Evolutionary conservation across 441 rosid genomes (phyloP).

Genomic region (Viola pubescens): DNA sequence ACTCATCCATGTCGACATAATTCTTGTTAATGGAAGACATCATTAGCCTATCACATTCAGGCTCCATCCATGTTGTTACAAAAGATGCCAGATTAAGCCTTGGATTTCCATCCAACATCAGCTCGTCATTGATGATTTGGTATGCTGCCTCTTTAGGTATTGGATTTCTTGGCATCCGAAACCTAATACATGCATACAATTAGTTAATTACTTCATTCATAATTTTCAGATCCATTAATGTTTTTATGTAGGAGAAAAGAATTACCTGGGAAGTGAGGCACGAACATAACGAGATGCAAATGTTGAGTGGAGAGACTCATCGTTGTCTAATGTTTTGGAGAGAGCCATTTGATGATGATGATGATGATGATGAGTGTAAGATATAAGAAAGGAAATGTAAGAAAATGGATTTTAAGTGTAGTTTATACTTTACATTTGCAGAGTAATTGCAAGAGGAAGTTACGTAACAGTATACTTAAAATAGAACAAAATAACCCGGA

Average conservation of each 20-base stretch:
- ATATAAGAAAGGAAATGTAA: too few relatives aligned
- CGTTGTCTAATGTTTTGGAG: slow-evolving; percentile 51
- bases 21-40: not conserved
- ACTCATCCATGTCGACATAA: not conserved
- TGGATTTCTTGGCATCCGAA: not conserved
- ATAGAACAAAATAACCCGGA: too few relatives aligned
- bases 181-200: not conserved
- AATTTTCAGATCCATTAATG: too few relatives aligned
- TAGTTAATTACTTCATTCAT: too few relatives aligned
- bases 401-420: too few relatives aligned
- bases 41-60: not conserved
- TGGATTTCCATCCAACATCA: not conserved
- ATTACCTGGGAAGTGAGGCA: slow-evolving; percentile 62
- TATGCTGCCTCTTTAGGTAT: not conserved
- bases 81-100: not conserved
- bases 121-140: not conserved
- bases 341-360: slow-evolving; percentile 40
- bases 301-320: slow-evolving; percentile 68
- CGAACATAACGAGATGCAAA: slow-evolving; percentile 91
- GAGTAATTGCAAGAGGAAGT: too few relatives aligned
- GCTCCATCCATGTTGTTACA: not conserved
- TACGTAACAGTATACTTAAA: too few relatives aligned
- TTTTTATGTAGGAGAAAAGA: too few relatives aligned
- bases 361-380: too few relatives aligned
- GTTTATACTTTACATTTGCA: too few relatives aligned